phyloP scores from a whole-genome alignment of 768 basidiomycete genomes.

The Sistotremastrum suecicum region DNA sequence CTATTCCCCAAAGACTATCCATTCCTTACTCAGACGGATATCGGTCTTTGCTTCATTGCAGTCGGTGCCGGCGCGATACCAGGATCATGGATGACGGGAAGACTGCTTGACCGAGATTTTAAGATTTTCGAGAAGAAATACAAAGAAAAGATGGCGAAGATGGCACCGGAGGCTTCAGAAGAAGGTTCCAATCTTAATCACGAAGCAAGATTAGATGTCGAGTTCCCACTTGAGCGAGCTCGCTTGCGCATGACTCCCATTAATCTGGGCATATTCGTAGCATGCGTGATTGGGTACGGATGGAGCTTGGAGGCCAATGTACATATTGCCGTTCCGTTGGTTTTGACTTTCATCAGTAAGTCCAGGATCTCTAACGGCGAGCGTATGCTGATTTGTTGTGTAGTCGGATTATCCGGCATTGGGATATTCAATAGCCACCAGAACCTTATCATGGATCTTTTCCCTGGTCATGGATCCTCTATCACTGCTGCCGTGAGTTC shows the following conservation, averaged over 20 bases:
- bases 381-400: too few relatives aligned
- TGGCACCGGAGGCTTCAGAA: background rate
- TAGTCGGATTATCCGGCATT: constrained; percentile 12
- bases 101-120: constrained; percentile 55
- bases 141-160: constrained; percentile 13
- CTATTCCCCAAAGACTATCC: constrained; percentile 47
- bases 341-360: constrained; percentile 16
- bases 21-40: constrained; percentile 42
- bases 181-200: background rate
- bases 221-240: constrained; percentile 16
- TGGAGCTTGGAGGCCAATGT: constrained; percentile 13
- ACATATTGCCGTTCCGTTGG: constrained; percentile 13
- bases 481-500: constrained; percentile 4
- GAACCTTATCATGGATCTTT: constrained; percentile 4
- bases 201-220: constrained; percentile 11
- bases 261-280: constrained; percentile 6
- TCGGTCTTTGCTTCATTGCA: constrained; percentile 68
- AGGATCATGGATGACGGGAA: constrained; percentile 46
- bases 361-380: background rate
- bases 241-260: constrained; percentile 11
- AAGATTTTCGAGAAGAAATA: constrained; percentile 17
- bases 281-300: constrained; percentile 12
- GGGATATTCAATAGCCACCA: constrained; percentile 7
- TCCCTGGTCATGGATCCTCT: constrained; percentile 4
- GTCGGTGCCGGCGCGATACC: constrained; percentile 59